Percentiles rank a stretch among this genome's conserved stretches.
These are phyloP conservation scores for Panicum virgatum DNA, from an alignment of 202 grass and related monocot species.

Conservation along the genomic window DNA sequence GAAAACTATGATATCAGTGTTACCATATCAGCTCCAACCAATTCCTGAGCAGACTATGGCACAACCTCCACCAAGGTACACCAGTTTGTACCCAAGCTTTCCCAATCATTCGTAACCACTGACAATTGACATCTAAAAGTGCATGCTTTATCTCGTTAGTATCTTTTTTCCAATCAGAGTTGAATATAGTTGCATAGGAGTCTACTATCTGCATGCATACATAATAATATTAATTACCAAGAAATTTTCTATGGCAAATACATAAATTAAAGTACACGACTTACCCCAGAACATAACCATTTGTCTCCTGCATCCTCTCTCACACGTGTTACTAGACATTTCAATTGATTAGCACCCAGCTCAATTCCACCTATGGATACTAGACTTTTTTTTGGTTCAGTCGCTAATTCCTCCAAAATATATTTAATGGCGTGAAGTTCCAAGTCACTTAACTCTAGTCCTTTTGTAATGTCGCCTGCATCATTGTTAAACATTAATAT, in stretches of 20 bases:
- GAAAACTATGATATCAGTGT: not conserved
- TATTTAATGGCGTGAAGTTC: not conserved
- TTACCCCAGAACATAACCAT: not conserved
- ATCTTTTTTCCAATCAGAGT: too few relatives aligned
- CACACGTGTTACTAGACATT: not conserved
- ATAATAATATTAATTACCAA: not conserved
- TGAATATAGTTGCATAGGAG: too few relatives aligned
- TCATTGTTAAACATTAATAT: not conserved
- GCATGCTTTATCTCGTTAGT: too few relatives aligned
- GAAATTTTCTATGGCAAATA: not conserved
- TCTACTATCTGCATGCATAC: not conserved
- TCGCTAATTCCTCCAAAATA: not conserved
- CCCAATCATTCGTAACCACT: too few relatives aligned
- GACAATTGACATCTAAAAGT: too few relatives aligned
- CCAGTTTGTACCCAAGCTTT: too few relatives aligned
- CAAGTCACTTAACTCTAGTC: not conserved
- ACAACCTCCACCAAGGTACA: too few relatives aligned
- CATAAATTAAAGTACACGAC: not conserved
- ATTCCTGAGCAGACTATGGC: not conserved
- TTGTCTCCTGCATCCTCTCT: not conserved
- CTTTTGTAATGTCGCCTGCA: not conserved
- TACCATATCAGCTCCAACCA: not conserved
- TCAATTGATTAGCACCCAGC: not conserved
- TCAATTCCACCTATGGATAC: not conserved
- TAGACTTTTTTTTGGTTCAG: not conserved